A percentile compares a stretch with the other conserved stretches of the same genome.
These are phyloP conservation scores for Populus deltoides DNA, from an alignment of 345 rosid species.

Conservation along the genomic window DNA sequence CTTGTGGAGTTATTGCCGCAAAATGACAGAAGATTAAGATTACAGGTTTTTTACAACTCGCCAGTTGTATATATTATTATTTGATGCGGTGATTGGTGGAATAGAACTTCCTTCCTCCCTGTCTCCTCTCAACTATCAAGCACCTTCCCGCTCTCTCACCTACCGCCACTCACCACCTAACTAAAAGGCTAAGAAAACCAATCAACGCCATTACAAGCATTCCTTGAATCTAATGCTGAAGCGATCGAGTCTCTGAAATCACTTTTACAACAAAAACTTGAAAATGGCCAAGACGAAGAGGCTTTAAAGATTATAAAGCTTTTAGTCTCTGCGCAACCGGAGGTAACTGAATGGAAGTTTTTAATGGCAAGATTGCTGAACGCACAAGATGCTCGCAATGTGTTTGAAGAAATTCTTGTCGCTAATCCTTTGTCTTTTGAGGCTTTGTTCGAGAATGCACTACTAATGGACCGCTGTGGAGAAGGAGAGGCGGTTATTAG, in stretches of 20 bases:
- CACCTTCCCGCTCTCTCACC: background rate
- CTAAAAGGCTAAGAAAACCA: too few species aligned
- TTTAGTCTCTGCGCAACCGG: conserved; percentile 55
- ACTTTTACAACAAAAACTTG: conserved; percentile 62
- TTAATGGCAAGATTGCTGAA: conserved; percentile 53
- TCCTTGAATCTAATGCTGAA: conserved; percentile 47
- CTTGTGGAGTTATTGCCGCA: too few species aligned
- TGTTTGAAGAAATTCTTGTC: conserved; percentile 80
- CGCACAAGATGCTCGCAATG: conserved; percentile 56
- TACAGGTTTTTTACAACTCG: too few species aligned
- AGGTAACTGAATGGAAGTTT: conserved; percentile 69
- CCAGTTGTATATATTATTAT: too few species aligned
- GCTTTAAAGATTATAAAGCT: conserved; percentile 49
- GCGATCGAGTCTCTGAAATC: conserved; percentile 56
- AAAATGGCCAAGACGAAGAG: conserved; percentile 66
- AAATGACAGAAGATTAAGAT: too few species aligned
- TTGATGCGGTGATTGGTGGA: too few species aligned
- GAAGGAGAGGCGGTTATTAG: conserved; percentile 65
- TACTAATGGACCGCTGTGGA: conserved; percentile 73
- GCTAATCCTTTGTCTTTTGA: conserved; percentile 76
- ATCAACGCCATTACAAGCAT: too few species aligned
- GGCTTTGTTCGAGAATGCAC: conserved; percentile 84
- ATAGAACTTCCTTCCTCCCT: too few species aligned
- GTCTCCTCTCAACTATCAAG: too few species aligned
- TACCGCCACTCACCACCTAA: too few species aligned